Evolutionary conservation across 169 alveolate genomes (phyloP).

Genomic region (Besnoitia besnoiti): DNA sequence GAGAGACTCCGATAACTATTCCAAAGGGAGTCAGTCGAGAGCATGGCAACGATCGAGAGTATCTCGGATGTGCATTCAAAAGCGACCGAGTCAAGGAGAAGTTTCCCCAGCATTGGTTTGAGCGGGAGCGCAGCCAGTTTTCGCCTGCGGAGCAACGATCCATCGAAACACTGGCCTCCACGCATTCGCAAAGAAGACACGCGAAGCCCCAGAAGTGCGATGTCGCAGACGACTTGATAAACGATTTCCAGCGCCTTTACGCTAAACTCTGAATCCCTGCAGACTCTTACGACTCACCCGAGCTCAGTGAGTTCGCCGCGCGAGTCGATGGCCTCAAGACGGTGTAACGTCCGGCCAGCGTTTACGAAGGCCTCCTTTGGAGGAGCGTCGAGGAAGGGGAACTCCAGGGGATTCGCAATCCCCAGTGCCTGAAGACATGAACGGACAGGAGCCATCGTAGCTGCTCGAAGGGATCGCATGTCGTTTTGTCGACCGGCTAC

Average conservation of each 20-base stretch:
- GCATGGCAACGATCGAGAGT: constrained; percentile 96
- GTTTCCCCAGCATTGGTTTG: constrained; percentile 97
- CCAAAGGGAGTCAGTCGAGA: constrained; percentile 95
- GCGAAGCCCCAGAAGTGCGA: not conserved
- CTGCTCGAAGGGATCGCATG: too few relatives aligned
- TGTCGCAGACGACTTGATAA: not conserved
- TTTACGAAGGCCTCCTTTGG: constrained; percentile 98
- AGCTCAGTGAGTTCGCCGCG: constrained; percentile 95
- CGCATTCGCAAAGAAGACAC: not conserved
- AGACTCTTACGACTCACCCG: constrained; percentile 83
- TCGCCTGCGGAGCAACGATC: constrained; percentile 52
- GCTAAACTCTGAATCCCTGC: too few relatives aligned
- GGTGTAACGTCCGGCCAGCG: constrained; percentile 95
- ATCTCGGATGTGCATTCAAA: constrained; percentile 94
- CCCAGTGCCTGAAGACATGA: constrained; percentile 39
- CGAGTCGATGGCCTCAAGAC: constrained; percentile 96
- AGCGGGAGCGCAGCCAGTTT: constrained; percentile 97
- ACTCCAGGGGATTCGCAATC: constrained; percentile 77
- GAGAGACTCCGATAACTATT: constrained; percentile 49
- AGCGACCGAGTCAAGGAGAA: constrained; percentile 88
- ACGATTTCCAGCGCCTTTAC: too few relatives aligned
- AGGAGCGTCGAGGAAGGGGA: constrained; percentile 99
- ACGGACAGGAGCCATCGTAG: too few relatives aligned
- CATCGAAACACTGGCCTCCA: not conserved
- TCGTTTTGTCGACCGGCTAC: too few relatives aligned